phyloP scores from a whole-genome alignment of 1,284 basidiomycete genomes.

The Fistulina hepatica region DNA sequence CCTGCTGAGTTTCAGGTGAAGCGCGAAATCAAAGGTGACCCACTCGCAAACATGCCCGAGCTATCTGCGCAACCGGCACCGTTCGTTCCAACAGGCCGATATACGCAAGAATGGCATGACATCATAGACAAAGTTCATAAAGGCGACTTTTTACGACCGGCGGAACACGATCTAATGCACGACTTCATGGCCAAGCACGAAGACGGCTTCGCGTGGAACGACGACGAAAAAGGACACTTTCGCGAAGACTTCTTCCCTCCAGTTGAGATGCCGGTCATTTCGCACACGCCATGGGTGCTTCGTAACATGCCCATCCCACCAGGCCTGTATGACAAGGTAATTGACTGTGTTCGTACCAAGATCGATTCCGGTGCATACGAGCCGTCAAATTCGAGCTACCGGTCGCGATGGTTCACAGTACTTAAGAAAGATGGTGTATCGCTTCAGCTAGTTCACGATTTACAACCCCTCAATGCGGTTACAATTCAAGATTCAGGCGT shows the following conservation, averaged over 20 bases:
- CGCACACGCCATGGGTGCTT: slow-evolving; percentile 23
- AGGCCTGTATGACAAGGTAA: slow-evolving; percentile 22
- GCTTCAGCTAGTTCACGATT: slow-evolving; percentile 21
- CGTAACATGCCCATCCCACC: slow-evolving; percentile 22
- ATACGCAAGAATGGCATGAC: slow-evolving; percentile 14
- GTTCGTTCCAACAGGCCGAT: slow-evolving; percentile 7
- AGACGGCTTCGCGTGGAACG: slow-evolving; percentile 24
- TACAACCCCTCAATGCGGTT: slow-evolving; percentile 24
- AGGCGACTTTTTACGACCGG: slow-evolving; percentile 17
- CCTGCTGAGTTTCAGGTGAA: too few relatives aligned
- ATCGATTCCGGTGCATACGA: slow-evolving; percentile 24
- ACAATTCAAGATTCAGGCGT: slow-evolving; percentile 21
- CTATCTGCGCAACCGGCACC: slow-evolving; percentile 3
- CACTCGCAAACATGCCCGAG: slow-evolving; percentile 4
- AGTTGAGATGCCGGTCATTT: slow-evolving; percentile 22
- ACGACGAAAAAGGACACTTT: slow-evolving; percentile 25
- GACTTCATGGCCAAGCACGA: slow-evolving; percentile 17
- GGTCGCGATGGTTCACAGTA: slow-evolving; percentile 22
- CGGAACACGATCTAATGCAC: slow-evolving; percentile 19
- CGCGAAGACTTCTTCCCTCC: slow-evolving; percentile 25
- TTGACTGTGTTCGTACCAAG: slow-evolving; percentile 23
- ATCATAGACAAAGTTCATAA: slow-evolving; percentile 10
- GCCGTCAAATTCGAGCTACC: slow-evolving; percentile 22
- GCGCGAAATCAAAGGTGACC: too few relatives aligned
- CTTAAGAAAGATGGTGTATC: slow-evolving; percentile 23